Conservation (phyloP, 768 basidiomycete species). For the Mycena belliarum region DNA sequence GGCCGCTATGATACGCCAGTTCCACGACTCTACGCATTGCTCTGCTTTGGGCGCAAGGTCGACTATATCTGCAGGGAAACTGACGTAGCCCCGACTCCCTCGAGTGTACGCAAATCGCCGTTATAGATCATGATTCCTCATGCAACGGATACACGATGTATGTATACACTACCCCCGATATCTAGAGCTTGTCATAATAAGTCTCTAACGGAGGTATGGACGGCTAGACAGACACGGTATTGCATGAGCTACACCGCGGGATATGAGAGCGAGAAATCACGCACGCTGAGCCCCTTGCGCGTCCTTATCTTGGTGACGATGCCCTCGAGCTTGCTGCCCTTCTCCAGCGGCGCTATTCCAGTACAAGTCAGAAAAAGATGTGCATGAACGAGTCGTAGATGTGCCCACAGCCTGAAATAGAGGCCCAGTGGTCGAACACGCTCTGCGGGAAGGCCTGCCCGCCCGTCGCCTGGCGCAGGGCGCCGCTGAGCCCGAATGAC, state of each 20-base stretch:
- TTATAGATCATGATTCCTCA: too few species aligned
- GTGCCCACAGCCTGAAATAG: constrained; percentile 77
- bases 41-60: too few species aligned
- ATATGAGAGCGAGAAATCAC: constrained; percentile 9
- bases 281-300: constrained; percentile 92
- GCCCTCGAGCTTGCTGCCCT: constrained; percentile 87
- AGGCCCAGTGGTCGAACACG: constrained; percentile 92
- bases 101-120: too few species aligned
- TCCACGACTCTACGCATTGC: too few species aligned
- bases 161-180: too few species aligned
- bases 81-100: too few species aligned
- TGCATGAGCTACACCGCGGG: too few species aligned
- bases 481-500: constrained; percentile 97
- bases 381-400: constrained; percentile 27
- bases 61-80: too few species aligned
- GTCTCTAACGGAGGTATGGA: constrained; percentile 83
- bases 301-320: constrained; percentile 79
- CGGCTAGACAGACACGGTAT: constrained; percentile 46
- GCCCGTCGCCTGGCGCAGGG: constrained; percentile 85
- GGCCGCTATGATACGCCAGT: too few species aligned
- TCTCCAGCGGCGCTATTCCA: constrained; percentile 69
- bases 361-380: not conserved
- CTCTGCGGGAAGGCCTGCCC: constrained; percentile 98
- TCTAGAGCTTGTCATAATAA: constrained; percentile 94
- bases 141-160: too few species aligned